Percentiles rank a stretch among this genome's conserved stretches.
phyloP scores from a whole-genome alignment of 2,329 filamentous ascomycete species.

The Epichloe coenophiala region DNA sequence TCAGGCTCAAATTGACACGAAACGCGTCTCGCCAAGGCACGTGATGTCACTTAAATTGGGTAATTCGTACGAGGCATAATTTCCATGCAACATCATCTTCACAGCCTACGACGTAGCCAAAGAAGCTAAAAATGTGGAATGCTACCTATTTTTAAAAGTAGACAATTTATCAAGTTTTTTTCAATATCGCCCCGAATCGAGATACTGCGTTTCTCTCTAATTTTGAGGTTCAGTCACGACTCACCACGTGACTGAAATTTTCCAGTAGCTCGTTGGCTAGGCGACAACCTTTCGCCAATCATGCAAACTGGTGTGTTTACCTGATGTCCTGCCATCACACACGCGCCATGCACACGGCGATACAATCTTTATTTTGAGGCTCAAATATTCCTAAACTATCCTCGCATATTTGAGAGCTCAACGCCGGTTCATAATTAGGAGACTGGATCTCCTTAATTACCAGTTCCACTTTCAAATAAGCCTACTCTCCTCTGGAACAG shows the following conservation, averaged over 20 bases:
- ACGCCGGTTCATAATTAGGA: neutral
- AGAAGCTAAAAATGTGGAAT: neutral
- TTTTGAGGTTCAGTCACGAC: neutral
- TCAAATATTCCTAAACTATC: neutral
- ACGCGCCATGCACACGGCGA: neutral
- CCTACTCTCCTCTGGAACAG: too few relatives aligned
- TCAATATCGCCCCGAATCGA: neutral
- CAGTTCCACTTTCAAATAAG: neutral
- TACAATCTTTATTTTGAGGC: neutral
- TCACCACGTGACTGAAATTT: neutral
- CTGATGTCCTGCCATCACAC: neutral
- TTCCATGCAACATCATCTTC: neutral
- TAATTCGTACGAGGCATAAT: neutral
- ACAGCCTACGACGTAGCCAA: neutral
- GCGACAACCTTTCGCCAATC: conserved; percentile 16
- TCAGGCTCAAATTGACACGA: conserved; percentile 1
- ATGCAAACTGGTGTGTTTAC: conserved; percentile 11
- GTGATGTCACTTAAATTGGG: conserved; percentile 23
- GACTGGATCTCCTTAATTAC: neutral
- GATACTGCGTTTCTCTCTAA: neutral
- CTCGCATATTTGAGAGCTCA: neutral
- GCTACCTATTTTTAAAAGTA: too few relatives aligned
- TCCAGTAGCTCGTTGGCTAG: conserved; percentile 16
- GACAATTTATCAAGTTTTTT: neutral
- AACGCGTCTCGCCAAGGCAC: conserved; percentile 22